A percentile compares a stretch with the other conserved stretches of the same genome.
Conservation (phyloP, 1,139 yeast genomes). For the Hanseniaspora sp. region DNA sequence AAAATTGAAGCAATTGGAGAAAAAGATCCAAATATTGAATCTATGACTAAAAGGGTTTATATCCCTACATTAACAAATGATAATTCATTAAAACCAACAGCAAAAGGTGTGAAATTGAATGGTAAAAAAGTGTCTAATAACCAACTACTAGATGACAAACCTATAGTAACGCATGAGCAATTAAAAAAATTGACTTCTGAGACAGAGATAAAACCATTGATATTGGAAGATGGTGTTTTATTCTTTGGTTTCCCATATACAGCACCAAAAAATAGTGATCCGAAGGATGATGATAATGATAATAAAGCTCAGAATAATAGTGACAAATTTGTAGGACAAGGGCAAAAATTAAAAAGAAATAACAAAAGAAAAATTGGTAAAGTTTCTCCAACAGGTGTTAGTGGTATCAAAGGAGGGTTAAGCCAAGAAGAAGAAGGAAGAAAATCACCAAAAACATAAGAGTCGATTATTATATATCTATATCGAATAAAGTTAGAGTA, state of each 20-base stretch:
- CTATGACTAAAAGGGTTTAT: constrained; percentile 63
- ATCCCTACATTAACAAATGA: constrained; percentile 8
- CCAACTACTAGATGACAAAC: constrained; percentile 56
- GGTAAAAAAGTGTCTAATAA: constrained; percentile 42
- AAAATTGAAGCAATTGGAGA: constrained; percentile 18
- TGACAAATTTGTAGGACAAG: constrained; percentile 44
- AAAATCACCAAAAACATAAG: constrained; percentile 19
- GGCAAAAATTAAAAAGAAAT: constrained; percentile 61
- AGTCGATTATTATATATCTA: background rate
- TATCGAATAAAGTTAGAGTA: background rate
- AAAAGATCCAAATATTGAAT: constrained; percentile 34
- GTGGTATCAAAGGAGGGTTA: background rate
- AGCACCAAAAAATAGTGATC: constrained; percentile 40
- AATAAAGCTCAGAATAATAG: constrained; percentile 31
- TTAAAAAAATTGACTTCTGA: constrained; percentile 17
- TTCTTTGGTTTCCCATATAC: constrained; percentile 88
- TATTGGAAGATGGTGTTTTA: constrained; percentile 70
- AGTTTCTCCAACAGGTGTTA: constrained; percentile 25
- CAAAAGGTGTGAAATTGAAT: constrained; percentile 7
- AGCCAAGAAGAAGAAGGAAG: constrained; percentile 29
- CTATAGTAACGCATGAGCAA: constrained; percentile 21
- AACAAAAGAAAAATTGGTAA: constrained; percentile 57
- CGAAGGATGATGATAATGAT: constrained; percentile 33
- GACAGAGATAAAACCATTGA: constrained; percentile 54
- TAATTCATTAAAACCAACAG: background rate